Conservation (phyloP, 2,329 filamentous ascomycete genomes). For the Tympanopsis confertula region DNA sequence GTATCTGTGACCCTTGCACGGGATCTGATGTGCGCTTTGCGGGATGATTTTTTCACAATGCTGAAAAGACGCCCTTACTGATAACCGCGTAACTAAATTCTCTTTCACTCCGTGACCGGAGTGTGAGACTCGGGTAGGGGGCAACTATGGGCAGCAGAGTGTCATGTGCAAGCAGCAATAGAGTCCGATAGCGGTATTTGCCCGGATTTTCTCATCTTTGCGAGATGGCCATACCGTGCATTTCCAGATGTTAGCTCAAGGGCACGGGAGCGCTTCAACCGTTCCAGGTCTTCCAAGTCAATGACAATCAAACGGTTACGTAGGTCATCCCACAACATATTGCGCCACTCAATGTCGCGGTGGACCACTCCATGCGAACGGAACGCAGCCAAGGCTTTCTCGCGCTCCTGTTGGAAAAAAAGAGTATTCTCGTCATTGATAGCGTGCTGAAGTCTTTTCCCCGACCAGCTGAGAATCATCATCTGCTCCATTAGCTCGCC, state of each 20-base stretch:
- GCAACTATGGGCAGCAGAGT: no score
- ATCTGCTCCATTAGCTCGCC: slow-evolving; percentile 10
- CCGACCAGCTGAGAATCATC: slow-evolving; percentile 9
- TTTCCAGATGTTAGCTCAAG: slow-evolving; percentile 8
- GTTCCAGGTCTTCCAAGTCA: slow-evolving; percentile 12
- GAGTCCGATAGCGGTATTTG: neutral
- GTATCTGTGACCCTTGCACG: no score
- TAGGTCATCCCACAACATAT: slow-evolving; percentile 12
- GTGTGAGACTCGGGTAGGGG: no score
- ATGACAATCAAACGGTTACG: slow-evolving; percentile 8
- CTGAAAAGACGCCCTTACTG: no score
- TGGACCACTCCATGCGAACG: slow-evolving; percentile 8
- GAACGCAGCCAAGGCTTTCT: slow-evolving; percentile 7
- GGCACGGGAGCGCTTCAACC: slow-evolving; percentile 7
- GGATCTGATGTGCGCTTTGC: no score
- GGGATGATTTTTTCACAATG: no score
- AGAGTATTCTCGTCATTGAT: slow-evolving; percentile 7
- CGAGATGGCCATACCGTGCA: slow-evolving; percentile 1
- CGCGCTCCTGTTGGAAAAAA: slow-evolving; percentile 4
- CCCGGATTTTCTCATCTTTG: neutral
- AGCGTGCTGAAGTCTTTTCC: slow-evolving; percentile 5
- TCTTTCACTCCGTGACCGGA: no score
- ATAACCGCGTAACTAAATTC: no score
- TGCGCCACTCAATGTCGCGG: slow-evolving; percentile 10
- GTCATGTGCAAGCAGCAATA: neutral